phyloP scores from a whole-genome alignment of 805 yeast genomes.

The Metschnikowia lochheadii region DNA sequence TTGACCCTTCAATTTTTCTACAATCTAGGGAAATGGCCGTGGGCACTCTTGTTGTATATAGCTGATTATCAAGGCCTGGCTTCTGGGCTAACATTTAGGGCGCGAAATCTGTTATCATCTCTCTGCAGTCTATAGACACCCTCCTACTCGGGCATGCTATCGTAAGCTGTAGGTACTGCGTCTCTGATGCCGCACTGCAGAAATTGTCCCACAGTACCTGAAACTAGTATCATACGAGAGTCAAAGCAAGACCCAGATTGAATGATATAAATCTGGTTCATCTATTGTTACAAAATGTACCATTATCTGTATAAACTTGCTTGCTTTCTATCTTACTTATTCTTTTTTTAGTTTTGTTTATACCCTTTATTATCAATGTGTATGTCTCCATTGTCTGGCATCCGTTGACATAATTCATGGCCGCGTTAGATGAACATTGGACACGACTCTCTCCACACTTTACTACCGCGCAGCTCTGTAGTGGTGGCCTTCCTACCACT shows the following conservation, averaged over 20 bases:
- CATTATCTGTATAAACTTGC: too few species aligned
- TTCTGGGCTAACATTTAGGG: neutral
- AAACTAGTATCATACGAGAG: neutral
- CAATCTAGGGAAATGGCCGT: neutral
- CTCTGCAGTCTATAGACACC: neutral
- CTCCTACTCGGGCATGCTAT: neutral
- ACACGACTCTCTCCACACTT: conserved; percentile 1
- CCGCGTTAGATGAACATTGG: neutral
- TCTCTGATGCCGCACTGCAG: neutral
- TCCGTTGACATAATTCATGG: neutral
- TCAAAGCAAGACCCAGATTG: too few species aligned
- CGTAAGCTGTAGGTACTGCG: neutral
- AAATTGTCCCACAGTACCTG: neutral
- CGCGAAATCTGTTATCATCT: neutral
- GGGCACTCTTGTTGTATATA: too few species aligned
- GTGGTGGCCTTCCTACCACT: neutral
- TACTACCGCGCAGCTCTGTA: neutral
- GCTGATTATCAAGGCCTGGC: neutral
- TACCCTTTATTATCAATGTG: too few species aligned
- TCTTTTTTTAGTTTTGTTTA: neutral
- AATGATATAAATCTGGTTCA: too few species aligned
- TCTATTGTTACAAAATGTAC: too few species aligned
- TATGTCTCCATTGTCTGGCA: neutral
- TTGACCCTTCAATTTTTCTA: neutral
- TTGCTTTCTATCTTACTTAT: too few species aligned